Evolutionary conservation across 805 yeast species (phyloP).

Genomic region (Tetrapisispora taiwanensis): DNA sequence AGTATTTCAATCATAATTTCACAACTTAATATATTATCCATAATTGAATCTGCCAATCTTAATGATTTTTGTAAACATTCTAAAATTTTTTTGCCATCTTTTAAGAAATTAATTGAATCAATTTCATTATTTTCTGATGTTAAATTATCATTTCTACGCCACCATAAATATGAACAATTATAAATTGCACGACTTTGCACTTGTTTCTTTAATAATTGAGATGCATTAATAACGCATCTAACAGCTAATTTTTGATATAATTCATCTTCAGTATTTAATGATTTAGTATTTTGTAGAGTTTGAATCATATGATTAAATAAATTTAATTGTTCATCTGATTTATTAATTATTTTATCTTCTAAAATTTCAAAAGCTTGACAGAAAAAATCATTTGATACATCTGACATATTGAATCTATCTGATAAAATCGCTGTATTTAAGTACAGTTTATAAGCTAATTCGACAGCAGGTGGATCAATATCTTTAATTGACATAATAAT

Average conservation of each 20-base stretch:
- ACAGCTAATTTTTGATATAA: slow-evolving; percentile 66
- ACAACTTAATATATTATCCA: slow-evolving; percentile 53
- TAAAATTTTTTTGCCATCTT: slow-evolving; percentile 60
- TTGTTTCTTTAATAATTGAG: slow-evolving; percentile 79
- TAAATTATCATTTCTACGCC: slow-evolving; percentile 44
- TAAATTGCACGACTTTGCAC: slow-evolving; percentile 89
- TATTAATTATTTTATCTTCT: slow-evolving; percentile 48
- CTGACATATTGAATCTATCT: slow-evolving; percentile 61
- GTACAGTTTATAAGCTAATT: slow-evolving; percentile 33
- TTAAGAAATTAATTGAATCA: slow-evolving; percentile 26
- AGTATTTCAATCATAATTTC: slow-evolving; percentile 82
- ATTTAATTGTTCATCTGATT: slow-evolving; percentile 39
- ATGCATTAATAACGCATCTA: slow-evolving; percentile 74
- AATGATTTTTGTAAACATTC: slow-evolving; percentile 83
- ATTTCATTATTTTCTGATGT: not conserved
- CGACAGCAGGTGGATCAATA: slow-evolving; percentile 14
- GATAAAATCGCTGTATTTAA: slow-evolving; percentile 65
- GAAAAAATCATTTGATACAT: slow-evolving; percentile 73
- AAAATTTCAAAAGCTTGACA: slow-evolving; percentile 78
- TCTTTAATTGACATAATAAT: slow-evolving; percentile 30
- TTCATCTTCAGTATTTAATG: slow-evolving; percentile 30
- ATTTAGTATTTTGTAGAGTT: slow-evolving; percentile 39
- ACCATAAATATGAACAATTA: slow-evolving; percentile 82
- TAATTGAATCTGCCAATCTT: slow-evolving; percentile 84
- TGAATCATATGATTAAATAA: slow-evolving; percentile 41